Evolutionary conservation across 2,329 filamentous ascomycete species (phyloP).

Genomic region (Stagonosporopsis chrysanthemi): DNA sequence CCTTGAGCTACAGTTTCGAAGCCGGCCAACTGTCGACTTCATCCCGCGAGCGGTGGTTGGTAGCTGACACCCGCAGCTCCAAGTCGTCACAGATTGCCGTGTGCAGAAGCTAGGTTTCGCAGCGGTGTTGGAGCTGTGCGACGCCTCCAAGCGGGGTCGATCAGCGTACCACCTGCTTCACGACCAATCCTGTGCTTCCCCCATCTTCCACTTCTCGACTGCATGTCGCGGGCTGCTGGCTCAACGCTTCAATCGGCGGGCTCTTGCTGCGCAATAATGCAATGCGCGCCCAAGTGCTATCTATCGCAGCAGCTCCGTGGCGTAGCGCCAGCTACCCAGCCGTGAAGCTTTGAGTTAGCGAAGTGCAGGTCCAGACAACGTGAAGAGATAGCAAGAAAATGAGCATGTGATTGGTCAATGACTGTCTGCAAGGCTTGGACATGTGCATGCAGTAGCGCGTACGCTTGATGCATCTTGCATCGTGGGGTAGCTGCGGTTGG

Average conservation of each 20-base stretch:
- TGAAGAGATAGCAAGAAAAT: constrained; percentile 8
- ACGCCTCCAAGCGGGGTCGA: constrained; percentile 19
- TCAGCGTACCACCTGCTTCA: background rate
- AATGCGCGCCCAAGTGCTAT: background rate
- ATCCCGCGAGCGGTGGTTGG: background rate
- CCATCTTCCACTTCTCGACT: background rate
- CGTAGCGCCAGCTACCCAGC: background rate
- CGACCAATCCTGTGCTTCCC: background rate
- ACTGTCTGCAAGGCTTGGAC: constrained; percentile 8
- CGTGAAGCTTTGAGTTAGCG: background rate
- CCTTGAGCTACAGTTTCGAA: constrained; percentile 1
- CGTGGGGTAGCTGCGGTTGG: constrained; percentile 18
- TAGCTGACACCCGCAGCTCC: background rate
- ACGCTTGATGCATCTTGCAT: constrained; percentile 12
- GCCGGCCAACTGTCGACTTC: background rate
- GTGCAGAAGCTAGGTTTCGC: constrained; percentile 10
- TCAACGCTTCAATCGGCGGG: background rate
- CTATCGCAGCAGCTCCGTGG: background rate
- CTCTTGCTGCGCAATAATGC: background rate
- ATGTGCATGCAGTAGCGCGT: constrained; percentile 18
- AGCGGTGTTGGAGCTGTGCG: background rate
- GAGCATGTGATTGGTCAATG: constrained; percentile 11
- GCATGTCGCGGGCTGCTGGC: background rate
- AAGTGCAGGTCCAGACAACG: background rate
- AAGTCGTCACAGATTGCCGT: constrained; percentile 9